Evolutionary conservation across 176 grass and related monocot species (phyloP).

Genomic region (Phragmites australis): DNA sequence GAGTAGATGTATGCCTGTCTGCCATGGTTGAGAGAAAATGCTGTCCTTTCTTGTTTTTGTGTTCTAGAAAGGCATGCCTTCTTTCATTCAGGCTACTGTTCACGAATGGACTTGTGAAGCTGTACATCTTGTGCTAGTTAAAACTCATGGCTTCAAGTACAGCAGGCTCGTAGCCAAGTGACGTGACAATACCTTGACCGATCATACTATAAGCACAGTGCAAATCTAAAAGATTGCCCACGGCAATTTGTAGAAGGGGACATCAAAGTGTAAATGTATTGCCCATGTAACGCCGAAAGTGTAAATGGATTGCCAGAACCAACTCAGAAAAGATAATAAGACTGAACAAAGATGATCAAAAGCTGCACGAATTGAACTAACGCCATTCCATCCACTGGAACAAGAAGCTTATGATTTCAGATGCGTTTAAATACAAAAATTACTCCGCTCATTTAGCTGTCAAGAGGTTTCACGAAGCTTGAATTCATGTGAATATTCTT

Average conservation of each 20-base stretch:
- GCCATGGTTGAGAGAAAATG: background rate
- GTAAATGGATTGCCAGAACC: background rate
- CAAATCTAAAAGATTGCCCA: no score
- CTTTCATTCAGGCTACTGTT: background rate
- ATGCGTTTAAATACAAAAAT: background rate
- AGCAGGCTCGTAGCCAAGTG: no score
- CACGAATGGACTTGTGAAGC: no score
- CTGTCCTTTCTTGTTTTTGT: background rate
- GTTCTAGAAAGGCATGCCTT: background rate
- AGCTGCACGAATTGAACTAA: background rate
- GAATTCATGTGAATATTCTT: background rate
- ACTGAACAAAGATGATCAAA: background rate
- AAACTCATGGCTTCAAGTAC: no score
- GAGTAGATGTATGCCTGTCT: background rate
- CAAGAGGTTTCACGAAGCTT: background rate
- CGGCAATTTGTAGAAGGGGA: no score
- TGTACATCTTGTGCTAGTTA: no score
- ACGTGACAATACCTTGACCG: no score
- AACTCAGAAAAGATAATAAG: background rate
- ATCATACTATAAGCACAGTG: no score
- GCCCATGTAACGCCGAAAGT: no score
- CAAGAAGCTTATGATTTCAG: background rate
- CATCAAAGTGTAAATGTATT: background rate
- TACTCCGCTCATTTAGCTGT: background rate
- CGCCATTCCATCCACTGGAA: background rate